These are phyloP conservation scores for Colletotrichum cordylinicola DNA, from an alignment of 2,329 filamentous ascomycete species.

Conservation along the genomic window DNA sequence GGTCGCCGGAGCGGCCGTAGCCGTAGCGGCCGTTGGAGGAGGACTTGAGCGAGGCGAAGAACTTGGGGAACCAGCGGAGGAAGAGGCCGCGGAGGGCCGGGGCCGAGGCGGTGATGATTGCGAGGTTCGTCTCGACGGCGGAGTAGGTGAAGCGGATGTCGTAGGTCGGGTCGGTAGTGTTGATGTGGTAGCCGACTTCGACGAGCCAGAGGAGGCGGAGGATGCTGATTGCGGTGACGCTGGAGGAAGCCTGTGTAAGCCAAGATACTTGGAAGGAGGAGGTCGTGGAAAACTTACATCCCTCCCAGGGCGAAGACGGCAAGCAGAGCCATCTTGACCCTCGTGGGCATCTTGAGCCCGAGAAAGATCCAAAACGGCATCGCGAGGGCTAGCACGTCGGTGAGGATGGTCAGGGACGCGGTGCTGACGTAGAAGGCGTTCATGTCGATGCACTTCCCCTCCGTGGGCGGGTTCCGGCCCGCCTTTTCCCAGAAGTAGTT, in stretches of 20 bases:
- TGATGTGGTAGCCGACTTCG: conserved; percentile 12
- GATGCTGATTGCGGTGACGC: conserved; percentile 15
- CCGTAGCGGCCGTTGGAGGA: conserved; percentile 19
- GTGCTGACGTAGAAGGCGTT: conserved; percentile 34
- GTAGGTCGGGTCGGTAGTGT: conserved; percentile 29
- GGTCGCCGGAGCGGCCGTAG: conserved; percentile 7
- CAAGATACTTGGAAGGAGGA: too few relatives aligned
- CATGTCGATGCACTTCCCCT: conserved; percentile 16
- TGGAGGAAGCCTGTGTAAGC: background rate
- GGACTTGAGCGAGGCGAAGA: conserved; percentile 26
- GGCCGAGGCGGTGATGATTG: conserved; percentile 42
- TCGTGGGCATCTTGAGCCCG: conserved; percentile 35
- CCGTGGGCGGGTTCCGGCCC: conserved; percentile 9
- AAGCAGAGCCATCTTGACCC: conserved; percentile 38
- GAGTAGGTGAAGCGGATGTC: conserved; percentile 34
- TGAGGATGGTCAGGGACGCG: conserved; percentile 44
- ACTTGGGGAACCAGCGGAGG: conserved; percentile 29
- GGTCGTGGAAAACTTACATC: conserved; percentile 22
- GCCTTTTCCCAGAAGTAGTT: conserved; percentile 37
- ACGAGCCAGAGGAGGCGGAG: conserved; percentile 13
- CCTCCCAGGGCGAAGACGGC: conserved; percentile 37
- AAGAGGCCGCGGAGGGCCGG: conserved; percentile 44
- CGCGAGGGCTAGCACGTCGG: conserved; percentile 43
- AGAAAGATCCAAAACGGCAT: conserved; percentile 41
- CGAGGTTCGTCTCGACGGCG: conserved; percentile 41